These are phyloP conservation scores for Colletotrichum kahawae DNA, from an alignment of 2,329 filamentous ascomycete genomes.

Conservation along the genomic window DNA sequence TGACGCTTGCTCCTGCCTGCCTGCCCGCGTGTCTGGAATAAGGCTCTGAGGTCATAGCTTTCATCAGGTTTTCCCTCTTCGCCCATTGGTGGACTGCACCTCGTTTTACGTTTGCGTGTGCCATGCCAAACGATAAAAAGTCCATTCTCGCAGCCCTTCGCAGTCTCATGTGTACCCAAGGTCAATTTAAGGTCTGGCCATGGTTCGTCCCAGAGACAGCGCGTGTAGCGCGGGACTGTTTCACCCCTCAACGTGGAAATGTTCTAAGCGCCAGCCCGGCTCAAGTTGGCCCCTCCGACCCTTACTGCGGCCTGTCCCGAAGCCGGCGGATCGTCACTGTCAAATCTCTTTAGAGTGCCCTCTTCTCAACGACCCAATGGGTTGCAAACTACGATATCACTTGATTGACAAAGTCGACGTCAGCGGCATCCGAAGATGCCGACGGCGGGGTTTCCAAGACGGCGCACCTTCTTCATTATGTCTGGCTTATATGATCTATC, in stretches of 20 bases:
- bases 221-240: not conserved
- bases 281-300: not conserved
- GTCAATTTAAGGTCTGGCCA: conserved; percentile 10
- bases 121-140: not conserved
- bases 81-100: not conserved
- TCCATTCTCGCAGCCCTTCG: not conserved
- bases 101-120: not conserved
- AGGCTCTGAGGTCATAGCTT: conserved; percentile 20
- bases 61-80: not conserved
- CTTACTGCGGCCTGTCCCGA: not conserved
- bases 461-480: not conserved
- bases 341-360: not conserved
- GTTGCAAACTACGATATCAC: not conserved
- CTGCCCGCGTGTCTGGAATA: not conserved
- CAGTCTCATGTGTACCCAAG: not conserved
- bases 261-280: not conserved
- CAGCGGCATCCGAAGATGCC: too few species aligned
- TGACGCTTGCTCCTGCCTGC: not conserved
- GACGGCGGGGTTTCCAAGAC: not conserved
- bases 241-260: not conserved
- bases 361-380: not conserved
- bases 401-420: not conserved
- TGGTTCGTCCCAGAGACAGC: conserved; percentile 17
- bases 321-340: not conserved
- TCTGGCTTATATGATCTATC: not conserved